Conservation (phyloP, 2,329 filamentous ascomycete genomes). For the Aspergillus sp. region DNA sequence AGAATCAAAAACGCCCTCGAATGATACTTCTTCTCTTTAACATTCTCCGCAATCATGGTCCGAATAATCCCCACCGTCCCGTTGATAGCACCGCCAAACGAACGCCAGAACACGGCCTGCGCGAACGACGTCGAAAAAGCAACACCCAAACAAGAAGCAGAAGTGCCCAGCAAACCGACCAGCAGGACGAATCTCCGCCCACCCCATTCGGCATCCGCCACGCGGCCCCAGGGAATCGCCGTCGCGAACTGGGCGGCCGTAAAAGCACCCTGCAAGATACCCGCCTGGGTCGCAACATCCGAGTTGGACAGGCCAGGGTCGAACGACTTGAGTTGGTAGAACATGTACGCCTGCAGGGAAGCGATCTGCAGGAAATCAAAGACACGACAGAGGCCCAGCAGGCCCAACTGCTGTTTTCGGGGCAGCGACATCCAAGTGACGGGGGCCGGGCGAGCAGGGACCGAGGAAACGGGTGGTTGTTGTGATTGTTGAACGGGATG, state of each 20-base stretch:
- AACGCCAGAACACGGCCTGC: conserved; percentile 61
- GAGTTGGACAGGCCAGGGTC: conserved; percentile 50
- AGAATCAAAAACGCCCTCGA: conserved; percentile 54
- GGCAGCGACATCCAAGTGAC: conserved; percentile 39
- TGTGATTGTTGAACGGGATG: conserved; percentile 6
- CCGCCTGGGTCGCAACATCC: conserved; percentile 69
- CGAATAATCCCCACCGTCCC: conserved; percentile 69
- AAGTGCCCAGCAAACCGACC: conserved; percentile 67
- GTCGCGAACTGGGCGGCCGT: conserved; percentile 76
- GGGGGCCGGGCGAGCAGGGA: conserved; percentile 15
- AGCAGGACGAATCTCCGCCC: conserved; percentile 75
- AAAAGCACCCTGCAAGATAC: conserved; percentile 70
- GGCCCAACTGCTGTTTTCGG: conserved; percentile 30
- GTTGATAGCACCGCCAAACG: conserved; percentile 63
- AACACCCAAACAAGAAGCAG: conserved; percentile 61
- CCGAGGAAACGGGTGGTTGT: conserved; percentile 3
- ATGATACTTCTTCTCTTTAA: conserved; percentile 62
- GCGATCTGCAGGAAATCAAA: conserved; percentile 38
- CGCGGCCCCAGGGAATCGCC: conserved; percentile 72
- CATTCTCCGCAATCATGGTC: conserved; percentile 68
- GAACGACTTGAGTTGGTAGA: conserved; percentile 78
- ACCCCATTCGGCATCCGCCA: conserved; percentile 57
- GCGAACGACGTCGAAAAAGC: conserved; percentile 63
- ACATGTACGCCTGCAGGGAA: conserved; percentile 63
- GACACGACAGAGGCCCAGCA: conserved; percentile 35